Evolutionary conservation across 495 filamentous ascomycete genomes (phyloP), one percentile per base, ranked within the genome.

Genomic region (Entonaema liquescens): DNA sequence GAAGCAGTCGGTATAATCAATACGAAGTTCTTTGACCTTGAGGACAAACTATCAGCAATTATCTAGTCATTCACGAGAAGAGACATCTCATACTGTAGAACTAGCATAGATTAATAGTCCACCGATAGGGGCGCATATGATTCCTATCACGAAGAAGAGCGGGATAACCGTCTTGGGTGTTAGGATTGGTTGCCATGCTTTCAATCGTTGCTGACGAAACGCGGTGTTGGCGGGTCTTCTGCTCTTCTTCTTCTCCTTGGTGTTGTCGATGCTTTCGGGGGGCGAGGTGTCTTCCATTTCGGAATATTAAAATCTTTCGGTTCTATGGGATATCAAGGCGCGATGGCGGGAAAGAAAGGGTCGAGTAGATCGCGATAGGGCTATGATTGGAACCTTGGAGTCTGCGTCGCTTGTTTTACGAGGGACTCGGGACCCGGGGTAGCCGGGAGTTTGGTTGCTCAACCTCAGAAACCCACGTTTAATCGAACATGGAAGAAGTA

Each of bases 131-230:
- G 92, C 93, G 78, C 96, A 95, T 73, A 97, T 90, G 57, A 95
- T 83, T 42, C 94, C 93, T 59, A 97, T 85, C 36, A 88, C 85
- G 77, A 97, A 95, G 81, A 97, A 96, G 59, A 97, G 85, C 49
- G 94, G 94, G 12, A 97, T 84, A 26, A 97, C 94, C 53, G 92
- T 97, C 78, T 94, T 96, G 0, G 94, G 94, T 3, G 94, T 97
- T 40, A 97, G 85, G 77, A 97, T 97, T 8, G 94, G 93, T 90
- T 97, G 94, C 94, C 94, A 97, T 79, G 94, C 94, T 80, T 97
- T 96, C 74, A 97, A 76, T 74, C 94, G 88, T 74, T 97, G 94
- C 77, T 97, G 94, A 64, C 94, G 87, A 76, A 97, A 97, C 25
- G 94, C 93, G 58, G 93, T 97, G 83, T 97, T 97, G 76, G 91